Evolutionary conservation across 139 green algal genomes (phyloP), one percentile per base, ranked within the genome.

Genomic region (Chlorella sp.): DNA sequence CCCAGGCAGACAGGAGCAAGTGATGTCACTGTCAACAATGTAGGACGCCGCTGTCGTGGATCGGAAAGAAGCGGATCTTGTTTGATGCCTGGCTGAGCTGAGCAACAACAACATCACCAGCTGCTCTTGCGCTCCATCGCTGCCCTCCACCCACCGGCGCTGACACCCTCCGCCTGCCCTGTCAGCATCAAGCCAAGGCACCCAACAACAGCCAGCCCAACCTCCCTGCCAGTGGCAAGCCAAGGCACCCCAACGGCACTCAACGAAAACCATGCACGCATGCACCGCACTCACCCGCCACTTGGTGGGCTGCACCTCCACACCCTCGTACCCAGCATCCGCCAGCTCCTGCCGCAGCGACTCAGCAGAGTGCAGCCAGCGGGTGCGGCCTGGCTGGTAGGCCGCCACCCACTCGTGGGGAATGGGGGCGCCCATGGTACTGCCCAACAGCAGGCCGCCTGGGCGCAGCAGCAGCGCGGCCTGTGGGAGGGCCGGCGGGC

Each of bases 381-480:
- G 80, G 48, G 18, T 66, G 48, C 37, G 48, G 48, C 80, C 80
- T 0, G 80, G 12, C n/a, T 85, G 80, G 48, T 85, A 85, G 30
- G 80, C 30, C 14, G 48, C 80, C 32, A 40, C 80, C 80, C 80
- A 85, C 34, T 66, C 40, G 30, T 48, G 48, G 28, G 80, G 48
- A 32, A 0, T 85, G 48, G 42, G 30, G 3, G 80, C 80, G 28
- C 80, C 80, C 80, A 85, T 28, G 14, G 80, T 68, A 26, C 26
- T 68, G 28, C 80, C 80, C 48, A 85, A 48, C 80, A 85, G 80
- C 12, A 69, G 48, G 80, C 80, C 80, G 14, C 80, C 80, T 5
- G 80, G 80, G 12, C 80, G 80, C 48, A 85, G 80, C 80, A 85
- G 80, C 48, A 85, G 80, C 42, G 48, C 14, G 15, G 48, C 48